These are phyloP conservation scores for Metarhizium rileyi DNA, from an alignment of 2,329 filamentous ascomycete species.

Conservation along the genomic window DNA sequence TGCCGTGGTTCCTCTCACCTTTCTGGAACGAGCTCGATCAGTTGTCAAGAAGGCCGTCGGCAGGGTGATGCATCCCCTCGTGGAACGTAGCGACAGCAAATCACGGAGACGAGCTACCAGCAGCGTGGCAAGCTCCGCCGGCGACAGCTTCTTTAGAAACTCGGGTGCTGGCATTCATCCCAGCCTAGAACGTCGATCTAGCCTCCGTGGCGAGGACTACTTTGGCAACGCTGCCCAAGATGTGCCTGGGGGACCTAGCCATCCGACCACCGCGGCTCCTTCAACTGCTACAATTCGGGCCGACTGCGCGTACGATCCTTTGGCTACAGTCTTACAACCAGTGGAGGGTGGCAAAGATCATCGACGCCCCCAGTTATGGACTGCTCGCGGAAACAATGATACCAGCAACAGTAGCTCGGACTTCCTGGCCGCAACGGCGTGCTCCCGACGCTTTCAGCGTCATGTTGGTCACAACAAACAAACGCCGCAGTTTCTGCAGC, in stretches of 20 bases:
- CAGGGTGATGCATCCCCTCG: constrained; percentile 53
- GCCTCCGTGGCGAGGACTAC: constrained; percentile 45
- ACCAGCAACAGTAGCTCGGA: constrained; percentile 11
- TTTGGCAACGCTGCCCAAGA: constrained; percentile 34
- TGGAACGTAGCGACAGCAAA: constrained; percentile 45
- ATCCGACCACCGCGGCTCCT: constrained; percentile 14
- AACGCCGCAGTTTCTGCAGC: constrained; percentile 33
- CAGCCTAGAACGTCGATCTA: constrained; percentile 42
- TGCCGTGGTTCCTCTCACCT: constrained; percentile 81
- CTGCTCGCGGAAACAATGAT: not conserved
- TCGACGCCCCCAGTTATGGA: not conserved
- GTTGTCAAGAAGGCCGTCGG: constrained; percentile 60
- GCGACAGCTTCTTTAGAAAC: constrained; percentile 38
- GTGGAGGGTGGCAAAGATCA: constrained; percentile 8
- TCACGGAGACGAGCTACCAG: constrained; percentile 49
- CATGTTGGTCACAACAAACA: constrained; percentile 35
- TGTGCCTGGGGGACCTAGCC: constrained; percentile 16
- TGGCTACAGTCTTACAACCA: constrained; percentile 28
- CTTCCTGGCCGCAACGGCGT: constrained; percentile 7
- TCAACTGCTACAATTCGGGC: constrained; percentile 14
- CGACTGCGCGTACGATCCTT: constrained; percentile 26
- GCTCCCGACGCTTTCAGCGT: constrained; percentile 22
- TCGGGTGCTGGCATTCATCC: constrained; percentile 42
- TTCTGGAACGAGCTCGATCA: constrained; percentile 76
- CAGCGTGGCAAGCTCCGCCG: constrained; percentile 54